These are phyloP conservation scores for Linnemannia hyalina DNA, from an alignment of 192 early-diverging fungal species.

Conservation along the genomic window DNA sequence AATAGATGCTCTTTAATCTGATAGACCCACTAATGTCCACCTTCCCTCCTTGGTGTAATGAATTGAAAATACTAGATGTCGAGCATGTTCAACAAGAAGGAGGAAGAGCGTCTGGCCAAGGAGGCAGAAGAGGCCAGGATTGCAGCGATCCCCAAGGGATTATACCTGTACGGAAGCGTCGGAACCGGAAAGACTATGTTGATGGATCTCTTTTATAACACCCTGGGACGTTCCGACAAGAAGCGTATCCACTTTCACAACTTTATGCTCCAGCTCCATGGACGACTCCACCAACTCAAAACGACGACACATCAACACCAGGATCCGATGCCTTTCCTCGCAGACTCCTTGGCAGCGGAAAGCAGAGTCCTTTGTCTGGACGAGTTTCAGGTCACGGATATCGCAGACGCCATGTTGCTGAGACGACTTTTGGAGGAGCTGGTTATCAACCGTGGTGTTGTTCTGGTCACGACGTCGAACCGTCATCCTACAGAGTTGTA, in stretches of 20 bases:
- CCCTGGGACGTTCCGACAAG: slow-evolving; percentile 77
- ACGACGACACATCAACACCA: slow-evolving; percentile 59
- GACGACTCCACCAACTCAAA: slow-evolving; percentile 74
- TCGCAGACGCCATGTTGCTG: slow-evolving; percentile 96
- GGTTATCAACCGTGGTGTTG: slow-evolving; percentile 82
- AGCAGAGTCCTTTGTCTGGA: slow-evolving; percentile 95
- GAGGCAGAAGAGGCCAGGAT: slow-evolving; percentile 28
- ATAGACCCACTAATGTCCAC: neutral
- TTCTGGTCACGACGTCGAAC: slow-evolving; percentile 95
- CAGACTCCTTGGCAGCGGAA: slow-evolving; percentile 83
- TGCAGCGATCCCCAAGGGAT: slow-evolving; percentile 58
- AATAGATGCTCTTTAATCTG: neutral
- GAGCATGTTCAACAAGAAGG: slow-evolving; percentile 43
- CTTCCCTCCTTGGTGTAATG: neutral
- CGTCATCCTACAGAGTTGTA: slow-evolving; percentile 94
- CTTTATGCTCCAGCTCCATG: slow-evolving; percentile 97
- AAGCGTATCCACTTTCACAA: slow-evolving; percentile 95
- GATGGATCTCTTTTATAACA: slow-evolving; percentile 96
- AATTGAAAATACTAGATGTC: slow-evolving; percentile 17
- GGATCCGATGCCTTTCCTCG: slow-evolving; percentile 82
- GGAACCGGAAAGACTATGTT: slow-evolving; percentile 96
- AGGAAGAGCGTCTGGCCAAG: slow-evolving; percentile 33
- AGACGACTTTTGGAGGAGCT: slow-evolving; percentile 86
- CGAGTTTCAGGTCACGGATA: slow-evolving; percentile 98
- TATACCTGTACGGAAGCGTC: slow-evolving; percentile 82